Percentiles rank a stretch among this genome's conserved stretches.
Conservation (phyloP, 2,329 filamentous ascomycete species). For the Calonectria pseudoturangicola region DNA sequence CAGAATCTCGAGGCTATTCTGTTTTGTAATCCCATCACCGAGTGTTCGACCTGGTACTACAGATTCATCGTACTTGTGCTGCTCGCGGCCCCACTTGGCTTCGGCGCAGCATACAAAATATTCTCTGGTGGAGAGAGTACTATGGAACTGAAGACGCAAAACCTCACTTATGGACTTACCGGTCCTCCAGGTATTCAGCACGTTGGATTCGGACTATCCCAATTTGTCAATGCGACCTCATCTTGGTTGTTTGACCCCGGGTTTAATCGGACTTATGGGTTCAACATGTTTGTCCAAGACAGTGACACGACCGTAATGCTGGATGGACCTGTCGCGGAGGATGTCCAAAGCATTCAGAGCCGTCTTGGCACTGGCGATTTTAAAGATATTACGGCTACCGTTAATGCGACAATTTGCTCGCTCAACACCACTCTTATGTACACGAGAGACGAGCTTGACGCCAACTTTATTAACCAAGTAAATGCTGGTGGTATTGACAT, state of each 20-base stretch:
- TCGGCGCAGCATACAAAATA: not conserved
- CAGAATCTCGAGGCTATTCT: not conserved
- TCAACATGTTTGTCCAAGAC: not conserved
- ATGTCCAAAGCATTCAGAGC: not conserved
- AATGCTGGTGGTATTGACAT: not conserved
- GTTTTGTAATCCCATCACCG: not conserved
- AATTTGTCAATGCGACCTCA: not conserved
- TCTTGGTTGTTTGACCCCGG: conserved; percentile 1
- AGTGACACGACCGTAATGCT: not conserved
- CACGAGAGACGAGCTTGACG: not conserved
- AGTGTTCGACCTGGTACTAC: not conserved
- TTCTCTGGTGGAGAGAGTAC: not conserved
- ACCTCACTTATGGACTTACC: not conserved
- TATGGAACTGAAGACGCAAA: not conserved
- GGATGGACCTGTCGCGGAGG: not conserved
- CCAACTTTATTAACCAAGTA: not conserved
- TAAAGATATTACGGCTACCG: not conserved
- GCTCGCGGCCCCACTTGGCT: not conserved
- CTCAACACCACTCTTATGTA: not conserved
- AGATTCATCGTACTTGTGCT: not conserved
- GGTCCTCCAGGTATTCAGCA: not conserved
- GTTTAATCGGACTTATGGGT: not conserved
- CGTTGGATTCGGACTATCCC: not conserved
- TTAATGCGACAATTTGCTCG: not conserved
- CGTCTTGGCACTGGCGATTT: not conserved